These are phyloP conservation scores for Leccinum pachyderme DNA, from an alignment of 1,284 basidiomycete genomes.

Conservation along the genomic window DNA sequence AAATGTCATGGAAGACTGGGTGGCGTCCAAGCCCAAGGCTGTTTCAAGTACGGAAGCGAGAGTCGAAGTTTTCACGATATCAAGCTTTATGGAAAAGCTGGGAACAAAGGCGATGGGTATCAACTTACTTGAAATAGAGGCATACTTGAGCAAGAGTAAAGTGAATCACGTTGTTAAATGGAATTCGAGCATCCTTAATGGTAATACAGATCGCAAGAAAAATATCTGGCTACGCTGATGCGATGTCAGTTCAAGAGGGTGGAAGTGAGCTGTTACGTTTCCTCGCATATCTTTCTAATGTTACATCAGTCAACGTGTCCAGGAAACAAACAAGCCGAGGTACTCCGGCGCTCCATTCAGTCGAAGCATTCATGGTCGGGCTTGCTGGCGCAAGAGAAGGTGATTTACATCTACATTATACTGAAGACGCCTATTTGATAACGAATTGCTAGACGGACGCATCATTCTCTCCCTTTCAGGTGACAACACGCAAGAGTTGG, in stretches of 20 bases:
- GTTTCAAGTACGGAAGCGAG: conserved; percentile 14
- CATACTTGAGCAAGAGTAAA: conserved; percentile 85
- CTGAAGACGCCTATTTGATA: background rate
- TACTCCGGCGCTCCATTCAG: conserved; percentile 79
- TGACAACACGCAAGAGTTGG: conserved; percentile 44
- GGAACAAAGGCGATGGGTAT: conserved; percentile 68
- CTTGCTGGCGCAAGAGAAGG: conserved; percentile 83
- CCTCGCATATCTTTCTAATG: conserved; percentile 1
- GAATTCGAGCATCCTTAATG: conserved; percentile 1
- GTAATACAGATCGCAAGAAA: conserved; percentile 60
- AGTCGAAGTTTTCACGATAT: conserved; percentile 63
- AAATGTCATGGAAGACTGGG: conserved; percentile 55
- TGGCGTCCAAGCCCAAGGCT: conserved; percentile 25
- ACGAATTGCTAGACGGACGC: conserved; percentile 53
- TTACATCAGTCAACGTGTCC: conserved; percentile 27
- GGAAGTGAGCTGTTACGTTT: conserved; percentile 27
- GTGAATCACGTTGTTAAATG: conserved; percentile 40
- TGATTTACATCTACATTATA: conserved; percentile 22
- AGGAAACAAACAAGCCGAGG: conserved; percentile 35
- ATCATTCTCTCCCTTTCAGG: conserved; percentile 50
- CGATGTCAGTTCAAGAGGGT: conserved; percentile 49
- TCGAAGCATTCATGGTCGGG: conserved; percentile 85
- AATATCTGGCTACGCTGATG: conserved; percentile 81
- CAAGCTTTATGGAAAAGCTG: conserved; percentile 62
- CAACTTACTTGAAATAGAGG: conserved; percentile 82